Percentiles rank a stretch among this genome's conserved stretches.
These are phyloP conservation scores for Penicillium decumbens DNA, from an alignment of 2,329 filamentous ascomycete genomes.

Conservation along the genomic window DNA sequence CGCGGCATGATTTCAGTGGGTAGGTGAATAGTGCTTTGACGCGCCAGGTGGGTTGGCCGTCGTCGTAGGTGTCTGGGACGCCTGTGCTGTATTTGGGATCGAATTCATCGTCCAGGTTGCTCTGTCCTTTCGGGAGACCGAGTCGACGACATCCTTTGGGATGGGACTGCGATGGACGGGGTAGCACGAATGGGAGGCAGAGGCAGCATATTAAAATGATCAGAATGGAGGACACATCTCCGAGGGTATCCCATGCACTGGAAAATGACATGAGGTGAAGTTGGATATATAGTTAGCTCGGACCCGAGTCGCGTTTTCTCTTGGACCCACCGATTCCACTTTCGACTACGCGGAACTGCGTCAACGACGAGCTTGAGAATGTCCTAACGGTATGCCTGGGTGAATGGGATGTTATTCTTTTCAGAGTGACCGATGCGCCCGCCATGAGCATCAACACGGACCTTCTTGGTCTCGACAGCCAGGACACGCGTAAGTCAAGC, in stretches of 20 bases:
- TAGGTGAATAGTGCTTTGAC: conserved; percentile 73
- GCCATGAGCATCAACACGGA: conserved; percentile 28
- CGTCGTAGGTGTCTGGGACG: conserved; percentile 29
- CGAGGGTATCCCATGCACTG: neutral
- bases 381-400: neutral
- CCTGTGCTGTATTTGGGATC: conserved; percentile 47
- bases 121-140: conserved; percentile 43
- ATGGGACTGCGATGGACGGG: conserved; percentile 3
- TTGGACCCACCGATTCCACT: neutral
- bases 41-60: conserved; percentile 39
- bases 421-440: neutral
- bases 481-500: conserved; percentile 27
- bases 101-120: conserved; percentile 56
- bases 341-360: neutral
- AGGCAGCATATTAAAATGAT: conserved; percentile 6
- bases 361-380: neutral
- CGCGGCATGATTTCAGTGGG: conserved; percentile 76
- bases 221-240: neutral
- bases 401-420: neutral
- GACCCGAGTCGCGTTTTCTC: neutral
- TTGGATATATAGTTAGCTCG: neutral
- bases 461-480: conserved; percentile 29
- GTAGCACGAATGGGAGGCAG: conserved; percentile 8
- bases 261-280: neutral
- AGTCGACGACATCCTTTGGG: conserved; percentile 52